Evolutionary conservation across 306 rosid species (phyloP).

Genomic region (Prunus mira): DNA sequence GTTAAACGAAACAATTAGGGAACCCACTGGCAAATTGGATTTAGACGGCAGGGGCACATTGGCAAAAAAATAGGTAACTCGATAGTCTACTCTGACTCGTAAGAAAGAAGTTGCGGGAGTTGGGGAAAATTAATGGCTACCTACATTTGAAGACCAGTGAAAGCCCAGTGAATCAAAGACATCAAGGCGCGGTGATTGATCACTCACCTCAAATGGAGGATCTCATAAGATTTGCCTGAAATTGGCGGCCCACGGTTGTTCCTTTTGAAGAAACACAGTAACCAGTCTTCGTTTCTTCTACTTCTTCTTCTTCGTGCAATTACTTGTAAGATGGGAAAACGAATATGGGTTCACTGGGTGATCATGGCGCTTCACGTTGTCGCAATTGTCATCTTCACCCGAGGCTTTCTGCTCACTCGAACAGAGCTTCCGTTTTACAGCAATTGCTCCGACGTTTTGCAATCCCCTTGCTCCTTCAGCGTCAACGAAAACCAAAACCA

Average conservation of each 20-base stretch:
- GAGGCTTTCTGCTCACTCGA: constrained; percentile 85
- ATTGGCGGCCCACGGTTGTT: background rate
- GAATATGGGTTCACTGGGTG: constrained; percentile 61
- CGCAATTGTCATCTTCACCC: constrained; percentile 67
- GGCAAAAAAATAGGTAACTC: too few relatives aligned
- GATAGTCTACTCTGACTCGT: too few relatives aligned
- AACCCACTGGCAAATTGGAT: too few relatives aligned
- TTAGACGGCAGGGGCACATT: too few relatives aligned
- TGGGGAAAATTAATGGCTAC: too few relatives aligned
- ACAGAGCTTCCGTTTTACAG: constrained; percentile 86
- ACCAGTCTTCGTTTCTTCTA: background rate
- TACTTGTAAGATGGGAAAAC: constrained; percentile 16
- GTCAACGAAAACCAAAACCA: background rate
- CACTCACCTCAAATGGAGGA: background rate
- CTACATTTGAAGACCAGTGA: too few relatives aligned
- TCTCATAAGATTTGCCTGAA: background rate
- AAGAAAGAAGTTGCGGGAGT: too few relatives aligned
- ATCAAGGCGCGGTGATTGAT: background rate
- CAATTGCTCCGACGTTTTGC: constrained; percentile 59
- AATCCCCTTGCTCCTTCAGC: constrained; percentile 56
- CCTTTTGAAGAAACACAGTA: background rate
- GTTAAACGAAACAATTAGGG: too few relatives aligned
- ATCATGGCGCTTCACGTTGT: constrained; percentile 52
- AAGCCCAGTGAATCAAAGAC: background rate
- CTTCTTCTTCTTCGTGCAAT: background rate